Base-by-base conservation (phyloP, 1,284 basidiomycete species). In the Sporisorium graminicola region DNA sequence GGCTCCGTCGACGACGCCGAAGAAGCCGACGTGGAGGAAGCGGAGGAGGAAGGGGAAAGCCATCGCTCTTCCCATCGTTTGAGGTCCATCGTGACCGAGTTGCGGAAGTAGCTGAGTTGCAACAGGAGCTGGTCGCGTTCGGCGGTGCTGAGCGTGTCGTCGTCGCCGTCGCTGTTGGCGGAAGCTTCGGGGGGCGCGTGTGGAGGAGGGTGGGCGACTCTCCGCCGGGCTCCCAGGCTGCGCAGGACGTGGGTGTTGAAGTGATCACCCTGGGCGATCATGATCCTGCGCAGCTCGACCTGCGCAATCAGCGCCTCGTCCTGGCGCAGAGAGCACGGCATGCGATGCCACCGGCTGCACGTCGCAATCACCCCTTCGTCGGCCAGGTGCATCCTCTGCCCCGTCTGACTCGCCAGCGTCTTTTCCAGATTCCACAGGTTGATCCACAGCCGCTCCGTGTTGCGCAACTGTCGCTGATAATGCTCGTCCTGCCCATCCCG, bases 401-500 rank as follows among this genome's bases (percentile, higher is more conserved):
- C 77, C 35, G 73, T 78, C 50, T 76, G 73, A 13, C 58, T 65
- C 2, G 73, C 60, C 27, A 78, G 26, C 54, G 73, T 75, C 57
- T 76, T 76, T 35, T 78, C 77, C 40, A 76, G 44, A 12, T 78
- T 72, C 70, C 75, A 79, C 2, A 79, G 58, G 27, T 65, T 71
- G 35, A 79, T 51, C 78, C 78, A 79, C 5, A 79, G 46, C 26
- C 78, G 37, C 22, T 79, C 78, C 10, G 72, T 72, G 43, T 79
- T 79, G 3, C 72, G 24, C 47, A 78, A 35, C 49, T 79, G 78
- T 5, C 78, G 46, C 42, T 71, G 64, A 44, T 79, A 74, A 27
- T 74, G 72, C 33, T 75, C 68, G 5, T 43, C 43, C 22, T 46
- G 46, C 18, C 37, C 47, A 24, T 14, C n/a, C 6, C 40, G 3